Evolutionary conservation across 2,329 filamentous ascomycete species (phyloP).

Genomic region (Cytospora schulzeri): DNA sequence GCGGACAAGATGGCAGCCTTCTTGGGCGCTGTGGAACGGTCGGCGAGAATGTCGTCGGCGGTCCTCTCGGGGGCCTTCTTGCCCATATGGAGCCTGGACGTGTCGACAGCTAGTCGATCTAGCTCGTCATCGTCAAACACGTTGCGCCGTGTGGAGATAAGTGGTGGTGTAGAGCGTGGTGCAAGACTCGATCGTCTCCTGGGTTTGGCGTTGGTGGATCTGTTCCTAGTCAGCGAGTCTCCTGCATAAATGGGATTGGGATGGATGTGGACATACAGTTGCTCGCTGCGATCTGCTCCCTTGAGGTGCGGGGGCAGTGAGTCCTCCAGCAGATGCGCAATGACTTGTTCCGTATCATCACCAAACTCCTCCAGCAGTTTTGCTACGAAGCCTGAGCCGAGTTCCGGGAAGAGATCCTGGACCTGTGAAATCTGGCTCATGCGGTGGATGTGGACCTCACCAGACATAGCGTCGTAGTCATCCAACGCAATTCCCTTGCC

Average conservation of each 20-base stretch:
- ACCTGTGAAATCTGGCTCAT: conserved; percentile 86
- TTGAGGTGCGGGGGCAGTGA: conserved; percentile 71
- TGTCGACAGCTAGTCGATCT: conserved; percentile 67
- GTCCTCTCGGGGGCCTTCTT: conserved; percentile 65
- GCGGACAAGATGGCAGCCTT: conserved; percentile 89
- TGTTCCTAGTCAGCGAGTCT: conserved; percentile 32
- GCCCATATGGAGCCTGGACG: conserved; percentile 75
- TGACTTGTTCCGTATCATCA: conserved; percentile 76
- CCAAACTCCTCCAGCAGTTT: conserved; percentile 78
- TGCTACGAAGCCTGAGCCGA: conserved; percentile 81
- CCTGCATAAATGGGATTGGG: background rate
- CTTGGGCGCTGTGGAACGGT: conserved; percentile 65
- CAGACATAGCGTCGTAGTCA: conserved; percentile 42
- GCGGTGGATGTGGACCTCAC: conserved; percentile 71
- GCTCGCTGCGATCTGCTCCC: conserved; percentile 63
- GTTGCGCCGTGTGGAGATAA: conserved; percentile 65
- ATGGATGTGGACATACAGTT: conserved; percentile 51
- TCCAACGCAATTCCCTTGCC: conserved; percentile 57
- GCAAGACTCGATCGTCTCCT: conserved; percentile 45
- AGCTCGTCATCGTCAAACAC: conserved; percentile 81
- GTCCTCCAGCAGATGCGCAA: conserved; percentile 79
- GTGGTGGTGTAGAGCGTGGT: conserved; percentile 61
- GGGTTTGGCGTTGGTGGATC: conserved; percentile 33
- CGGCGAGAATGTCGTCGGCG: conserved; percentile 71
- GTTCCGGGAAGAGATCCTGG: conserved; percentile 89